These are phyloP conservation scores for Spinacia oleracea DNA, from an alignment of 179 eudicot species.

Conservation along the genomic window DNA sequence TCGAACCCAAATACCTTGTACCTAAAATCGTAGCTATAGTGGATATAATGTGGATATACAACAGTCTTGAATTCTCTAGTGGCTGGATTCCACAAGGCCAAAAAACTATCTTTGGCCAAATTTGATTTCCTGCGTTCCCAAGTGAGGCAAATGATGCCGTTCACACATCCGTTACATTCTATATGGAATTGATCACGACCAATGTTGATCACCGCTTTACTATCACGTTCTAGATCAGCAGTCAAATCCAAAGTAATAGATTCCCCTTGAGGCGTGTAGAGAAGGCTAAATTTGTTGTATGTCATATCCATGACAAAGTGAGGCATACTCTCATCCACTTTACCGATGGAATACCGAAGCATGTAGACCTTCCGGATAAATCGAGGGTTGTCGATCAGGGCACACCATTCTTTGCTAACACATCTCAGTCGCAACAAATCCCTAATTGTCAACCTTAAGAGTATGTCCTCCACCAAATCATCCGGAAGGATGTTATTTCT, in stretches of 20 bases:
- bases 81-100: conserved; percentile 14
- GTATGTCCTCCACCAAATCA: not conserved
- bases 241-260: not conserved
- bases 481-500: not conserved
- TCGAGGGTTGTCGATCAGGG: not conserved
- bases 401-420: conserved; percentile 20
- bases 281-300: not conserved
- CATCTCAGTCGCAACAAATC: conserved; percentile 8
- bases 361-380: conserved; percentile 7
- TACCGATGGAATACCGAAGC: not conserved
- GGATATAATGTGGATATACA: not conserved
- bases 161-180: not conserved
- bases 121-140: not conserved
- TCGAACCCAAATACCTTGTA: conserved; percentile 13
- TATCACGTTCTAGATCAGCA: conserved; percentile 2
- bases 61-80: conserved; percentile 6
- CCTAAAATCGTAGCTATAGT: too few species aligned
- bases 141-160: not conserved
- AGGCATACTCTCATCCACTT: not conserved
- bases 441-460: not conserved
- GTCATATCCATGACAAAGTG: too few species aligned
- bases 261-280: not conserved
- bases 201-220: not conserved
- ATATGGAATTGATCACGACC: too few species aligned
- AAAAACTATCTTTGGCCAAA: not conserved